These are phyloP conservation scores for Candida rishiriensis DNA, from an alignment of 805 yeast species.

Conservation along the genomic window DNA sequence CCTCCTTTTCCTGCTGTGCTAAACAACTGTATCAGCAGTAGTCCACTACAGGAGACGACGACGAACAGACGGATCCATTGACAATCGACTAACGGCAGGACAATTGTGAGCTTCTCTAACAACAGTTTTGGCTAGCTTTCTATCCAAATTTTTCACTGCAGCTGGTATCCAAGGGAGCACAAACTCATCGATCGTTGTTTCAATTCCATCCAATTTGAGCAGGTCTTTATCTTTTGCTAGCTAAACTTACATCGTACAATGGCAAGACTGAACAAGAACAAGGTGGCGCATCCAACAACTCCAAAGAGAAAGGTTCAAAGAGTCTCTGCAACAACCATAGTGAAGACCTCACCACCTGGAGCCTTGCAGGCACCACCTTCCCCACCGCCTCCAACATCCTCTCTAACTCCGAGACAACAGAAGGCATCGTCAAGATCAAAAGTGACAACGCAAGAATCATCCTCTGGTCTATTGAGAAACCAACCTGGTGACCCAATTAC, in stretches of 20 bases:
- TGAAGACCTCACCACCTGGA: conserved; percentile 4
- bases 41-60: too few species aligned
- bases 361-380: conserved; percentile 6
- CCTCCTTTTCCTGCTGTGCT: too few species aligned
- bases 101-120: too few species aligned
- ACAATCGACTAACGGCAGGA: too few species aligned
- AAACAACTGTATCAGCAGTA: too few species aligned
- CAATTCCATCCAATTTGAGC: too few species aligned
- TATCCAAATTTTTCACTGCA: too few species aligned
- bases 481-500: conserved; percentile 51
- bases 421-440: not conserved
- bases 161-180: too few species aligned
- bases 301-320: conserved; percentile 1
- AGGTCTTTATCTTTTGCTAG: not conserved
- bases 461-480: conserved; percentile 40
- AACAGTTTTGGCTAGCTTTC: too few species aligned
- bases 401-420: not conserved
- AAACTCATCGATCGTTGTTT: too few species aligned
- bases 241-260: conserved; percentile 9
- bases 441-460: too few species aligned
- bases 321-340: conserved; percentile 1
- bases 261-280: conserved; percentile 23
- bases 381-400: conserved; percentile 8
- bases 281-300: conserved; percentile 16
- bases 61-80: too few species aligned